Base-by-base conservation (phyloP, 1,284 basidiomycete genomes). In the Porogramme epimiltina region DNA sequence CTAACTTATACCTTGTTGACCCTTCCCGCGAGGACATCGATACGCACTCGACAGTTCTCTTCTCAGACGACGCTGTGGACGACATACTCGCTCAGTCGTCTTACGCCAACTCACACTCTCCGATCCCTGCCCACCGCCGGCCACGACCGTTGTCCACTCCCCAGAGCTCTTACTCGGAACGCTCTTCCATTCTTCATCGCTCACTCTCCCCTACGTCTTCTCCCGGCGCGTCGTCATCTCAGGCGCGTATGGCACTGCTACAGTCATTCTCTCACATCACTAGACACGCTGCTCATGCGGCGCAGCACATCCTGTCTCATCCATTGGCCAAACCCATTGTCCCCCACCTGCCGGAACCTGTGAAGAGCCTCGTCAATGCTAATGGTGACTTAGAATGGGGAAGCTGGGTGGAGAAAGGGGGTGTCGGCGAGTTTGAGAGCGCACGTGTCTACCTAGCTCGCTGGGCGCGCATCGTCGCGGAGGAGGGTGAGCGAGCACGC, bases 401-500 rank as follows among this genome's bases (percentile, higher is more conserved):
- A 11, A 90, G 88, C 58, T 91, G 89, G 89, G 85, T 91, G 9
- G 87, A 91, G 66, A 87, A 91, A 63, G 90, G 90, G 15, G 92
- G 91, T 4, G 88, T 93, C 9, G 91, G 88, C 13, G 93, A 95
- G 69, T 99, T 96, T 67, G 97, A 99, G 70, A 91, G 90, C 51
- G 96, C 97, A 0, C 78, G 96, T 3, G 93, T 99, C 4, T 99
- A 98, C 68, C 81, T 99, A 8, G 97, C 97, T 1, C 82, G 93
- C 25, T 99, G 97, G 97, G 96, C 97, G 0, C 79, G 95, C 47
- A 87, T 94, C 42, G 96, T 99, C 0, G 96, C 95, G 1, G 95
- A 97, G 70, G 95, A 97, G 67, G 95, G 95, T 6, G 95, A 98
- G 67, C 80, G 91, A 11, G 85, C 93, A 8, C 79, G 94, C 28